These are phyloP conservation scores for Mentha longifolia DNA, from an alignment of 257 asterid genomes.

Conservation along the genomic window DNA sequence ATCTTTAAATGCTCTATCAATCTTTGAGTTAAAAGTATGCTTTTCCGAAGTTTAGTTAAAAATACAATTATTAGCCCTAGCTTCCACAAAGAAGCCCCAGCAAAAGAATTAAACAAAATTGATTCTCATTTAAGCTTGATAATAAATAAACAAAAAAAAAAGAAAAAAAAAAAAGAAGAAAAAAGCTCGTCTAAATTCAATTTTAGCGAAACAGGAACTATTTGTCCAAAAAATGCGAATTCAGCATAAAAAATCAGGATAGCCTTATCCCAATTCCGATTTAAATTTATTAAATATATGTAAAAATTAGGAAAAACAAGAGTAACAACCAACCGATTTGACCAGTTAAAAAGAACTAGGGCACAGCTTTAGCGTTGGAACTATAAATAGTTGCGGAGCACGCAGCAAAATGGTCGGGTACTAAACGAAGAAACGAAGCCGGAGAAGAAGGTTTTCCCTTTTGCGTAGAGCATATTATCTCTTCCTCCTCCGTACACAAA, in stretches of 20 bases:
- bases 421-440: slow-evolving; percentile 48
- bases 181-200: neutral
- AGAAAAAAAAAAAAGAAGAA: too few species aligned
- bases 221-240: neutral
- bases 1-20: too few species aligned
- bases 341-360: slow-evolving; percentile 43
- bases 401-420: slow-evolving; percentile 37
- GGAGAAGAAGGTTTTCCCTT: slow-evolving; percentile 47
- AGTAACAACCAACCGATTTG: slow-evolving; percentile 36
- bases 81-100: neutral
- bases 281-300: neutral
- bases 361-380: slow-evolving; percentile 44
- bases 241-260: neutral
- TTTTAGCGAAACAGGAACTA: neutral
- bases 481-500: slow-evolving; percentile 28
- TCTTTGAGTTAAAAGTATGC: too few species aligned
- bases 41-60: neutral
- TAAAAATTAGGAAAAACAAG: neutral
- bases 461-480: slow-evolving; percentile 22
- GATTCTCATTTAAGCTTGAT: neutral
- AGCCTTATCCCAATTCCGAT: neutral
- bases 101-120: neutral
- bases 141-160: neutral
- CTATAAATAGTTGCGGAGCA: slow-evolving; percentile 35
- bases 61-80: neutral